Evolutionary conservation across 495 filamentous ascomycete genomes (phyloP), one percentile per base, ranked within the genome.

Genomic region (Cladorrhinum samala): DNA sequence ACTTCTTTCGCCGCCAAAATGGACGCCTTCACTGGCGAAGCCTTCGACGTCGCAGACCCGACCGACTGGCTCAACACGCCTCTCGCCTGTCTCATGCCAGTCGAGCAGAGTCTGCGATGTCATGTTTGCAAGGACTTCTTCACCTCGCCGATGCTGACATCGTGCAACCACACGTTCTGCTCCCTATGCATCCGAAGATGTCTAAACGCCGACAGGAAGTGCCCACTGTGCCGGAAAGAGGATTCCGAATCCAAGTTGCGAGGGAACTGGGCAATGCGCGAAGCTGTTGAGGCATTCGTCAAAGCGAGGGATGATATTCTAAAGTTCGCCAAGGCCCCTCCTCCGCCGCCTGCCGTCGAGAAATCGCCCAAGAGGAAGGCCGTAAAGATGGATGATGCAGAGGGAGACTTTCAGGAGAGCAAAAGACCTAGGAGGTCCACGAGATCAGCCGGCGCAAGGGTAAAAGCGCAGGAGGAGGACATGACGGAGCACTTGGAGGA

Each of bases 101-200:
- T 99, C 50, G 93, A 99, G 61, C 82, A 88, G 38, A 82, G 88
- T 14, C 78, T 99, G 14, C 88, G 91, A 57, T 99, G 93, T 69
- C 87, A 96, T 61, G 86, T 99, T 52, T 99, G 93, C 79, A 97
- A 96, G 70, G 93, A 99, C 67, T 94, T 96, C 69, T 97, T 87
- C 72, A 79, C 81, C 54, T 91, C 88, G 19, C 93, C 93, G 1
- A 91, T 99, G 76, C 84, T 96, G 49, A 99, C 93, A 1, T 86
- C 85, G 0, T 99, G 93, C 76, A 86, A 82, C 39, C 93, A 99
- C 67, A 96, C 93, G 0, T 99, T 99, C 65, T 99, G 93, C 76
- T 96, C 91, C 14, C 68, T 92, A 24, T 99, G 93, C 68, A 96
- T 98, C 55, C 87, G 93, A 14, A 76, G 90, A 49, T 87, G 85